Percentiles rank a stretch among this genome's conserved stretches.
These are phyloP conservation scores for Tripterygium wilfordii DNA, from an alignment of 177 flowering plant genomes.

Conservation along the genomic window DNA sequence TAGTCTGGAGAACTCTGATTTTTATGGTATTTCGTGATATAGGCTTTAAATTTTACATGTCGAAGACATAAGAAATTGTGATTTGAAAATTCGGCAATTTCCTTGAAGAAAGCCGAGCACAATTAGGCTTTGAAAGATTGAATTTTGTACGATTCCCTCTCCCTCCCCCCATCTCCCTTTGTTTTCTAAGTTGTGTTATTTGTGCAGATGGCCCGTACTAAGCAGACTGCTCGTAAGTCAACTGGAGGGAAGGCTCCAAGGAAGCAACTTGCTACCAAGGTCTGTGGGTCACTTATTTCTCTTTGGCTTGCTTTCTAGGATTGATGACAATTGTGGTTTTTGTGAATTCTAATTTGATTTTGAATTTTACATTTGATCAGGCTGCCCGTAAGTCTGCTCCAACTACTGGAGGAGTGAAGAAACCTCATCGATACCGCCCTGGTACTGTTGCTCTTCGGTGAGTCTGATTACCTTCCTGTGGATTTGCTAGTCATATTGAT, in stretches of 20 bases:
- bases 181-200: not conserved
- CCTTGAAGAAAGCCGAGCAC: too few species aligned
- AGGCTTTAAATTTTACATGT: too few species aligned
- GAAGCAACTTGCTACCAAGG: conserved; percentile 79
- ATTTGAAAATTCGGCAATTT: too few species aligned
- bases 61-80: too few species aligned
- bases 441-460: conserved; percentile 80
- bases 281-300: conserved; percentile 1
- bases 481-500: not conserved
- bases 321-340: not conserved
- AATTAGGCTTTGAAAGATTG: too few species aligned
- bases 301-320: not conserved
- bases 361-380: conserved; percentile 12
- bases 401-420: conserved; percentile 78
- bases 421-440: conserved; percentile 86
- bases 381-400: conserved; percentile 83
- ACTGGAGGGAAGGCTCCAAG: conserved; percentile 84
- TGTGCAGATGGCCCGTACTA: conserved; percentile 65
- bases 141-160: too few species aligned
- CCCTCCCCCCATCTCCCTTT: too few species aligned
- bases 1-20: too few species aligned
- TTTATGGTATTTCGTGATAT: too few species aligned
- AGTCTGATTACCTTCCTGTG: not conserved
- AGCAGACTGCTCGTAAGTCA: conserved; percentile 72
- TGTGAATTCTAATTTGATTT: not conserved